Evolutionary conservation across 495 filamentous ascomycete genomes (phyloP), one percentile per base, ranked within the genome.

Genomic region (Cladorrhinum samala): DNA sequence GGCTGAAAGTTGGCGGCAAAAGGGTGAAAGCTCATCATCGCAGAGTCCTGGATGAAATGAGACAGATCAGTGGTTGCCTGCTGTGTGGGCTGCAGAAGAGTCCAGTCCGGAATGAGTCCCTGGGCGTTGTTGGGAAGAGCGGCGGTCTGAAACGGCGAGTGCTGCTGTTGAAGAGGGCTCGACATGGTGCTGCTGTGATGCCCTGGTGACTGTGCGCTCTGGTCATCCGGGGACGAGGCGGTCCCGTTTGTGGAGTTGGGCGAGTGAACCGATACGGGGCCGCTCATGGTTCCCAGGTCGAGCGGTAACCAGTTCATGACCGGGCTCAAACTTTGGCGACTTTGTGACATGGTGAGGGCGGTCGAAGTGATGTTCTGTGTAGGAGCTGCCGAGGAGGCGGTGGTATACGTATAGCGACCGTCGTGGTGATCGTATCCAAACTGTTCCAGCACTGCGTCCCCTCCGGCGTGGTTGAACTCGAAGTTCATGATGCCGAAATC

Each of bases 11-110:
- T 67, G 39, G 68, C 50, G 18, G 71, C 61, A 46, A 75, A 80
- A 3, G 72, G 59, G 59, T 75, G 74, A 52, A 74, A 80, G 40
- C 58, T 69, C 58, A 82, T 76, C 55, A 82, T 38, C 4, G 71
- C 58, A 38, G 65, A 64, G 13, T 78, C 75, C 53, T 72, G 73
- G 59, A 81, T 72, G 56, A 73, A 80, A 13, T 77, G 77, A n/a
- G 69, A 58, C 5, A 83, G 60, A 21, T 80, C 75, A 46, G 75
- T 69, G 33, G 70, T 57, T 52, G 78, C 74, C 47, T 73, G 75
- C 51, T 76, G 74, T 56, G 78, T 78, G 50, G 78, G 77, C 58
- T 83, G 75, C 14, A 68, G 66, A 38, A 80, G 69, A 38, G 77
- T 68, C 78, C 77, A 82, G 65, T 80, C 76, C 38, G 71, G 67